Evolutionary conservation across 176 grass and related monocot genomes (phyloP), one percentile per base, ranked within the genome.

Genomic region (Carex cristatella): DNA sequence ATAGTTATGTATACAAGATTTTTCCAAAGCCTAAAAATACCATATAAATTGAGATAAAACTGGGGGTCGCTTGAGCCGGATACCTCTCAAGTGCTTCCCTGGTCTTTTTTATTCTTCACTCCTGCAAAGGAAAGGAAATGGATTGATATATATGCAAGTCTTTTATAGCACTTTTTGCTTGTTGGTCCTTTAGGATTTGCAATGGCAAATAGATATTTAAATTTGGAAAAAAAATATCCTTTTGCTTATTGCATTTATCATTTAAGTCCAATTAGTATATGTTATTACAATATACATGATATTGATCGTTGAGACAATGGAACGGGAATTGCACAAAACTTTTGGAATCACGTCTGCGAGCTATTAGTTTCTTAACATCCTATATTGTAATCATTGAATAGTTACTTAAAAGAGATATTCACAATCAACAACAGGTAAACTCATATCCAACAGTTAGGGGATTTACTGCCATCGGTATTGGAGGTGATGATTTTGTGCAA

Each of bases 401-500:
- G 23, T 76, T 76, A 28, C n/a, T 31, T 54, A 53, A 60, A 54
- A 30, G 72, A 54, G 66, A 56, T 30, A 65, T 81, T 44, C 4
- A 2, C 37, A 56, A 78, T 57, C 11, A 65, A 81, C 1, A 19
- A 75, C 70, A 99, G 93, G 96, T 99, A 80, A 99, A 99, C 83
- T 92, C 91, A 69, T 99, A 99, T 89, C 96, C 96, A 15, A 95
- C 84, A 10, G 87, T 89, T 81, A 89, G 96, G 91, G 88, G 90
- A 65, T 99, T 99, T 94, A 99, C 96, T 79, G 91, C 96, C 87
- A 99, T 99, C 79, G 93, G 93, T 86, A 92, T 86, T 54, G 93
- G 96, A 84, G 93, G 91, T 85, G 93, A 99, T 86, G 93, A 99
- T 89, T 99, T 99, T 95, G 96, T 99, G 51, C 90, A 94, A 78